Percentiles rank a stretch among this genome's conserved stretches.
Evolutionary conservation across 495 filamentous ascomycete species (phyloP).

Genomic region (Bathelium albidoporum): DNA sequence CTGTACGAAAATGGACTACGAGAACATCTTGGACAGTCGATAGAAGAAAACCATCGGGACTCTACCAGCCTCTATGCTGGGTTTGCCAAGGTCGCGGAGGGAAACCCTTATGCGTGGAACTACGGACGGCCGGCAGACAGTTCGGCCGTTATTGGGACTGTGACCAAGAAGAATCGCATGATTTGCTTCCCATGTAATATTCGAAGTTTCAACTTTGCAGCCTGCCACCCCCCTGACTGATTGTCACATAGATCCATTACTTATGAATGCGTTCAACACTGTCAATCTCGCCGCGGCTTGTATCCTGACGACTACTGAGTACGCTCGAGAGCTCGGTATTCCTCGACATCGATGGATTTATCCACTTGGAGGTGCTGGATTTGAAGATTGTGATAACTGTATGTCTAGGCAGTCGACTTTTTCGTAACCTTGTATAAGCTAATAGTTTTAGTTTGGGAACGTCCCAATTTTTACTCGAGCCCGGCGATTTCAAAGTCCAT

Average conservation of each 20-base stretch:
- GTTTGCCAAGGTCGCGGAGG: conserved; percentile 38
- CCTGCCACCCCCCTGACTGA: too few relatives aligned
- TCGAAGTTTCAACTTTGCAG: neutral
- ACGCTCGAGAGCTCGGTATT: conserved; percentile 40
- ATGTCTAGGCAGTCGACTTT: conserved; percentile 9
- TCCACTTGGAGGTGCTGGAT: conserved; percentile 44
- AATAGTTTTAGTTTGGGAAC: conserved; percentile 40
- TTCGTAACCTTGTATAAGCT: conserved; percentile 3
- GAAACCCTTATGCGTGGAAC: conserved; percentile 39
- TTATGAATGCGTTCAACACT: conserved; percentile 54
- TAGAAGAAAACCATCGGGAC: conserved; percentile 39
- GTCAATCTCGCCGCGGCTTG: conserved; percentile 46
- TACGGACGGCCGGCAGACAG: conserved; percentile 32
- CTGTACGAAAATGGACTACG: conserved; percentile 45
- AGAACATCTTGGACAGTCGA: conserved; percentile 38
- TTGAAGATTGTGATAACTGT: conserved; percentile 39
- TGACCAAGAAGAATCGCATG: conserved; percentile 43
- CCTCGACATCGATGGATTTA: conserved; percentile 44
- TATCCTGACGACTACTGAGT: conserved; percentile 40
- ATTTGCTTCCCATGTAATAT: conserved; percentile 42
- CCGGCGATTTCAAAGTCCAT: conserved; percentile 42
- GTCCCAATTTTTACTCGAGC: conserved; percentile 41
- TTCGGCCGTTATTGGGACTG: conserved; percentile 33
- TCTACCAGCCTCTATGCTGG: conserved; percentile 40
- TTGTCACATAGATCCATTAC: conserved; percentile 39